Conservation (phyloP, 228 moss, liverwort and hornwort species). For the Sphagnum fallax region DNA sequence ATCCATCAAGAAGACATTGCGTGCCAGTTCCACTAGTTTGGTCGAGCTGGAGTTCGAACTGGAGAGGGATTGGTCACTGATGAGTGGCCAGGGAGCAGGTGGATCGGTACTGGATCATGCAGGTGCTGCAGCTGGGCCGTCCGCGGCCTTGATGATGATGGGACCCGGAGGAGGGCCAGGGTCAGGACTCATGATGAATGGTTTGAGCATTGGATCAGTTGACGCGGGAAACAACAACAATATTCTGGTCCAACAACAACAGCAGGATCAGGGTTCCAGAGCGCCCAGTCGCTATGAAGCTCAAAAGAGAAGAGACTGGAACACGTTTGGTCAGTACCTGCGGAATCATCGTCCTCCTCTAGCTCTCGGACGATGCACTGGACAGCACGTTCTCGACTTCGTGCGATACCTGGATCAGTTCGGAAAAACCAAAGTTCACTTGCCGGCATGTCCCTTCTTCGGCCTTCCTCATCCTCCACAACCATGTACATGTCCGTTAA, state of each 20-base stretch:
- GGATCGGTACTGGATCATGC: slow-evolving; percentile 8
- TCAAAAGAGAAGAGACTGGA: slow-evolving; percentile 53
- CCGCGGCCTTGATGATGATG: slow-evolving; percentile 9
- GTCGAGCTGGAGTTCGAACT: too few relatives aligned
- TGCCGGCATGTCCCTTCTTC: slow-evolving; percentile 34
- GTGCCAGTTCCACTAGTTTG: too few relatives aligned
- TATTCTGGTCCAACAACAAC: too few relatives aligned
- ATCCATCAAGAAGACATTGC: too few relatives aligned
- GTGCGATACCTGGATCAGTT: slow-evolving; percentile 51
- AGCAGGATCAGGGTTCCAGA: slow-evolving; percentile 21
- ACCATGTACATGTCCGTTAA: slow-evolving; percentile 39
- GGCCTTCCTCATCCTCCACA: slow-evolving; percentile 35
- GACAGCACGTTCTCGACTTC: slow-evolving; percentile 39
- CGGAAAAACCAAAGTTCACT: slow-evolving; percentile 53
- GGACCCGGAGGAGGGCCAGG: slow-evolving; percentile 22
- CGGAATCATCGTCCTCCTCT: slow-evolving; percentile 46
- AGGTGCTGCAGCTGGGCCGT: slow-evolving; percentile 31
- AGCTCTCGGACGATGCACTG: slow-evolving; percentile 39
- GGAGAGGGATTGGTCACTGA: slow-evolving; percentile 10
- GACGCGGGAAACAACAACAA: too few relatives aligned
- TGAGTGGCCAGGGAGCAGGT: slow-evolving; percentile 33
- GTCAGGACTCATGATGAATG: slow-evolving; percentile 19
- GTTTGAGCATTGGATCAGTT: slow-evolving; percentile 24
- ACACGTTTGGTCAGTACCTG: slow-evolving; percentile 45
- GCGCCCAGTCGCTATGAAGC: slow-evolving; percentile 49